Evolutionary conservation across 176 grass and related monocot species (phyloP).

Genomic region (Leersia perrieri): DNA sequence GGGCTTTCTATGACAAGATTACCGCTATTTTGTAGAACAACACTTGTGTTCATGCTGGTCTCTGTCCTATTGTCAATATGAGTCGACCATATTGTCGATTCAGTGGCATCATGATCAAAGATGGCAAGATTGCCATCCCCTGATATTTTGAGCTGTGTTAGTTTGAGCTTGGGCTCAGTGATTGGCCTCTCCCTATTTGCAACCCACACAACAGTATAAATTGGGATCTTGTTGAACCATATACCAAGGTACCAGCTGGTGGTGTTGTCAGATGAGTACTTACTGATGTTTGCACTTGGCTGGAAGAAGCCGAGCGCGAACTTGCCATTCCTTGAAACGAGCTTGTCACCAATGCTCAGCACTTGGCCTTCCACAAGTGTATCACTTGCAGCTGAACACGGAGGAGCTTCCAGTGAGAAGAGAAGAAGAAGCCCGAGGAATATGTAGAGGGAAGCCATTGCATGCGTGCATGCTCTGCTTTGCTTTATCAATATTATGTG

Average conservation of each 20-base stretch:
- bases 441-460: no score
- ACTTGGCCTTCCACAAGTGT: not conserved
- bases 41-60: not conserved
- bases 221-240: no score
- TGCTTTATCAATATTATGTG: no score
- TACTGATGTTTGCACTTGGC: not conserved
- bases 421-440: not conserved
- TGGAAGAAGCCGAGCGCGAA: not conserved
- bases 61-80: not conserved
- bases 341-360: not conserved
- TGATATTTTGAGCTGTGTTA: constrained; percentile 31
- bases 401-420: not conserved
- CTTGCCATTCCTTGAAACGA: not conserved
- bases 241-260: no score
- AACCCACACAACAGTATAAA: no score
- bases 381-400: not conserved
- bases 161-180: constrained; percentile 10
- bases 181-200: no score
- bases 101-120: not conserved
- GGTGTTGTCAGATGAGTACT: not conserved
- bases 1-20: constrained; percentile 34
- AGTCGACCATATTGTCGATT: constrained; percentile 30
- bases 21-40: constrained; percentile 17
- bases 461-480: no score
- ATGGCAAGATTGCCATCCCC: constrained; percentile 35